Base-by-base conservation (phyloP, 2,329 filamentous ascomycete species). In the Trichoderma guizhouense region DNA sequence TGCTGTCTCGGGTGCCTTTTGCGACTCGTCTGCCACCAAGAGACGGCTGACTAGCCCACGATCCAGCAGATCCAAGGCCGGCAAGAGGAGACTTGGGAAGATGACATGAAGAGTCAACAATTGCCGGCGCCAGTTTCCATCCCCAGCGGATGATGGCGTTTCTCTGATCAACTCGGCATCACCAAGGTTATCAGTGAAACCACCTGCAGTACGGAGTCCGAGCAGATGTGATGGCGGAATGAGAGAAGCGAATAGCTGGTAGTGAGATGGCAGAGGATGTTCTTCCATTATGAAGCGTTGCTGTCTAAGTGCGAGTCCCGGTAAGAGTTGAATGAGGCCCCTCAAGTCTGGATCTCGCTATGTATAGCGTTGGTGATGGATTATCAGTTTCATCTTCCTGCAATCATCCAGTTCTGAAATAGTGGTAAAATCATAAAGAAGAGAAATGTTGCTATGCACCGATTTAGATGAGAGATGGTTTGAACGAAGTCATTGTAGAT, bases 51-150 rank as follows among this genome's bases (percentile, higher is more conserved):
- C 89, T 0, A 96, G 87, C 3, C 87, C 83, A 30, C 93, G 88
- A 80, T 99, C 96, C 1, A 99, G 86, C 0, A 98, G 86, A 80
- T 98, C 95, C 3, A 99, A 86, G 0, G 95, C 94, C 3, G 94
- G 93, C 1, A 98, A 89, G 2, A 98, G 83, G 69, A 94, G 88
- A 74, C 89, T 89, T 0, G 94, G 94, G 78, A 97, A 97, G 15
- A 98, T 83, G 39, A 94, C 92, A 82, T 98, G 95, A 0, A 97
- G 87, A 0, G 93, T 94, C 1, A 94, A 84, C n/a, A 97, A 84
- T 18, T 92, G 82, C 63, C 88, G 85, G 1, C 85, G 83, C 72
- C 84, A 80, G n/a, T 81, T 75, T 1, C 34, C 34, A n/a, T 39
- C 9, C 26, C 21, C 55, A 4, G 55, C 21, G 18, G 63, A 34